Conservation (phyloP, 2,329 filamentous ascomycete genomes). For the Exophiala viscosa region DNA sequence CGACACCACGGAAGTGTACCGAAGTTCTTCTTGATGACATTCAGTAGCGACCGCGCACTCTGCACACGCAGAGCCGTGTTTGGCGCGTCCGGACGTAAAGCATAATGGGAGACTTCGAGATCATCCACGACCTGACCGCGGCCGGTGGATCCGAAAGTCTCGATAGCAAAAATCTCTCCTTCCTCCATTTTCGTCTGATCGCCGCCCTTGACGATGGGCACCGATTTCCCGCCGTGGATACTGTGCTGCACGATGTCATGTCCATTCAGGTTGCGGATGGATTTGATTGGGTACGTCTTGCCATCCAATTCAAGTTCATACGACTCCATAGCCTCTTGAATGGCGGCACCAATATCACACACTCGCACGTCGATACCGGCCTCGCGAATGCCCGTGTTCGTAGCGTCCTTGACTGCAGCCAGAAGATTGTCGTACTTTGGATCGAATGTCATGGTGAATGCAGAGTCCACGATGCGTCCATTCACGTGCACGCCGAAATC, state of each 20-base stretch:
- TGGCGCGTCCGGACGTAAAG: slow-evolving; percentile 66
- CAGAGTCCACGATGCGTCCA: slow-evolving; percentile 67
- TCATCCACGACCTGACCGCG: slow-evolving; percentile 85
- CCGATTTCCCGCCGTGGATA: slow-evolving; percentile 89
- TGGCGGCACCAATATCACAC: slow-evolving; percentile 75
- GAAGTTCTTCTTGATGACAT: slow-evolving; percentile 93
- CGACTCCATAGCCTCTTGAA: slow-evolving; percentile 91
- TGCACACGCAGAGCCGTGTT: slow-evolving; percentile 72
- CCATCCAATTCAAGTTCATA: slow-evolving; percentile 84
- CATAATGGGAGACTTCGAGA: slow-evolving; percentile 86
- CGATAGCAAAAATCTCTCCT: slow-evolving; percentile 90
- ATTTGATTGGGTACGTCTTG: slow-evolving; percentile 73
- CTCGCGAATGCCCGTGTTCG: slow-evolving; percentile 73
- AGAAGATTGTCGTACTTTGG: slow-evolving; percentile 66
- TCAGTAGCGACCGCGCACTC: slow-evolving; percentile 80
- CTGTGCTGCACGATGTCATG: slow-evolving; percentile 86
- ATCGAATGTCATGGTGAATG: slow-evolving; percentile 66
- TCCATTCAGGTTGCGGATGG: slow-evolving; percentile 81
- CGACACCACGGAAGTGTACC: slow-evolving; percentile 87
- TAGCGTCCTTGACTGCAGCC: slow-evolving; percentile 63
- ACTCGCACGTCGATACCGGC: slow-evolving; percentile 90
- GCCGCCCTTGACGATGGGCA: slow-evolving; percentile 85
- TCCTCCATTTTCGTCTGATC: slow-evolving; percentile 97
- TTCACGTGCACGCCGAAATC: slow-evolving; percentile 71
- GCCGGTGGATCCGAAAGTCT: slow-evolving; percentile 92